Conservation (phyloP, 2,329 filamentous ascomycete genomes). For the Alternaria arbusti region DNA sequence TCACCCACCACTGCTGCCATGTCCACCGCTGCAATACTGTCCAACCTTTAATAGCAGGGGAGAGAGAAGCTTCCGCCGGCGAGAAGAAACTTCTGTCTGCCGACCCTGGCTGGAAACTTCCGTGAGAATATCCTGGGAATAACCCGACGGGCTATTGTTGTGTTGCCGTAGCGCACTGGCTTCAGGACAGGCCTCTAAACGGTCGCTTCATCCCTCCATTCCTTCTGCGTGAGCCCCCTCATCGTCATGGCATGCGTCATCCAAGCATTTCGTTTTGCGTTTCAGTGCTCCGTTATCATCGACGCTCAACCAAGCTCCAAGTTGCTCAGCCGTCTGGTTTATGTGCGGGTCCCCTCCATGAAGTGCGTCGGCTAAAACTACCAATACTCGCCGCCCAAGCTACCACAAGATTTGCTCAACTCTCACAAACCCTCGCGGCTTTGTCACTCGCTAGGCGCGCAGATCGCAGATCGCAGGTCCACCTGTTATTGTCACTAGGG, state of each 20-base stretch:
- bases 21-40: not conserved
- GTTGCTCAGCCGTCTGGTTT: not conserved
- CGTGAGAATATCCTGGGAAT: not conserved
- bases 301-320: not conserved
- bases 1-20: not conserved
- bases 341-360: constrained; percentile 3
- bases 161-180: constrained; percentile 4
- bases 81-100: not conserved
- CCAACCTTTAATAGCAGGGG: not conserved
- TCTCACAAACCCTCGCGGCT: not conserved
- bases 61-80: not conserved
- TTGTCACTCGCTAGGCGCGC: not conserved
- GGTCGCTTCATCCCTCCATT: constrained; percentile 7
- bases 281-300: not conserved
- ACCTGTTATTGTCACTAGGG: not conserved
- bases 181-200: constrained; percentile 5
- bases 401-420: not conserved
- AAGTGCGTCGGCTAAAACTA: not conserved
- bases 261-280: constrained; percentile 1
- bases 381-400: not conserved
- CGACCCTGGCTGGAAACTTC: not conserved
- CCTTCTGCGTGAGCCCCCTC: not conserved
- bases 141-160: constrained; percentile 7
- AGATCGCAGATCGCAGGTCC: not conserved
- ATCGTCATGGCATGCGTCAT: constrained; percentile 1